Conservation (phyloP, 306 rosid species). For the Malus asiatica region DNA sequence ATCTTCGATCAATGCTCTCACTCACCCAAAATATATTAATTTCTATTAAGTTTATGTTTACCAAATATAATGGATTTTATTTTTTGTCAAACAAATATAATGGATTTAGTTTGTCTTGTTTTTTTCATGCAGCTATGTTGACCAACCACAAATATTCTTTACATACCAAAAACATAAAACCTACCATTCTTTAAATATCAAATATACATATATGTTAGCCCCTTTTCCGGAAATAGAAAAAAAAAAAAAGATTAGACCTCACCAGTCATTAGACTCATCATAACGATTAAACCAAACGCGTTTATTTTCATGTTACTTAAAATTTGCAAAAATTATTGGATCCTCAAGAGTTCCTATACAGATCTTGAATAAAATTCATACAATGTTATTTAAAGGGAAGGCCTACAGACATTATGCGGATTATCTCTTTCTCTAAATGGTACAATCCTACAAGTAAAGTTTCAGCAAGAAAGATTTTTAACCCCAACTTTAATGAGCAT, state of each 20-base stretch:
- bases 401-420: too few species aligned
- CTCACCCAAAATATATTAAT: not conserved
- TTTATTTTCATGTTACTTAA: too few species aligned
- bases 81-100: not conserved
- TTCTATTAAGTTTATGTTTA: not conserved
- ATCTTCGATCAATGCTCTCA: constrained; percentile 13
- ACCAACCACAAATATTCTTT: constrained; percentile 6
- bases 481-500: too few species aligned
- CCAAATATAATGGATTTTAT: not conserved
- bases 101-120: not conserved
- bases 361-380: not conserved
- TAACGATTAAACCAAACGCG: not conserved
- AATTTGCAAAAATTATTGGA: not conserved
- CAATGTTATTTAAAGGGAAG: not conserved
- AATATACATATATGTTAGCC: not conserved
- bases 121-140: not conserved
- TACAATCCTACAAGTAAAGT: too few species aligned
- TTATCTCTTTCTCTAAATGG: too few species aligned
- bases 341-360: not conserved
- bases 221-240: not conserved
- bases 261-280: not conserved
- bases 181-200: not conserved
- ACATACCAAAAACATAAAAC: not conserved
- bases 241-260: too few species aligned
- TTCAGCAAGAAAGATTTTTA: too few species aligned